phyloP scores from a whole-genome alignment of 257 asterid genomes.

The Cynanchum wilfordii region DNA sequence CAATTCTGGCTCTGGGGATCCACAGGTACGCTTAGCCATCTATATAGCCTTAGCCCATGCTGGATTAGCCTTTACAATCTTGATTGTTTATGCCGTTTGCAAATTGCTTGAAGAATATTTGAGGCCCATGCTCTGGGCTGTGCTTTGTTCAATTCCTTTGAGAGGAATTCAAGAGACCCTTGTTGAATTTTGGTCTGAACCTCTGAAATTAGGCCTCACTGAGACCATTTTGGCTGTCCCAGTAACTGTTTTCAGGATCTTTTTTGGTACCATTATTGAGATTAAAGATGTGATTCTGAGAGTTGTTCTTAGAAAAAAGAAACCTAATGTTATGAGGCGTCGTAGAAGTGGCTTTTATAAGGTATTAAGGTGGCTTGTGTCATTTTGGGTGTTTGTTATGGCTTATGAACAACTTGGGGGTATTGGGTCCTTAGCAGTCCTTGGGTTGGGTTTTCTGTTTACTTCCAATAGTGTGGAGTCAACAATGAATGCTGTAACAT shows the following conservation, averaged over 20 bases:
- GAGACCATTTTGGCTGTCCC: conserved; percentile 85
- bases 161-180: conserved; percentile 86
- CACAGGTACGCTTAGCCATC: conserved; percentile 93
- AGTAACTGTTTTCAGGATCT: conserved; percentile 65
- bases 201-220: conserved; percentile 75
- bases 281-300: conserved; percentile 43
- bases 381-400: conserved; percentile 80
- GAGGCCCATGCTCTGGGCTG: conserved; percentile 90
- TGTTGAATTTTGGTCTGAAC: conserved; percentile 85
- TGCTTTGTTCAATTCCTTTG: conserved; percentile 85
- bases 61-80: conserved; percentile 60
- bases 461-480: conserved; percentile 52
- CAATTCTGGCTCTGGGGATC: conserved; percentile 48
- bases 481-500: conserved; percentile 65
- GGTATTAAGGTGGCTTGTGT: conserved; percentile 74
- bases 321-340: conserved; percentile 27
- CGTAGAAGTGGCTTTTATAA: conserved; percentile 67
- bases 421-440: conserved; percentile 53
- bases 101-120: conserved; percentile 76
- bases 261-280: conserved; percentile 76
- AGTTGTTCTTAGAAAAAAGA: conserved; percentile 47
- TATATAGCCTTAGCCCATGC: conserved; percentile 98
- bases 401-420: conserved; percentile 70
- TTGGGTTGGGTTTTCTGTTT: conserved; percentile 66
- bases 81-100: conserved; percentile 64